Percentiles rank a stretch among this genome's conserved stretches.
Evolutionary conservation across 2,329 filamentous ascomycete species (phyloP).

Genomic region (Trichoderma harzianum): DNA sequence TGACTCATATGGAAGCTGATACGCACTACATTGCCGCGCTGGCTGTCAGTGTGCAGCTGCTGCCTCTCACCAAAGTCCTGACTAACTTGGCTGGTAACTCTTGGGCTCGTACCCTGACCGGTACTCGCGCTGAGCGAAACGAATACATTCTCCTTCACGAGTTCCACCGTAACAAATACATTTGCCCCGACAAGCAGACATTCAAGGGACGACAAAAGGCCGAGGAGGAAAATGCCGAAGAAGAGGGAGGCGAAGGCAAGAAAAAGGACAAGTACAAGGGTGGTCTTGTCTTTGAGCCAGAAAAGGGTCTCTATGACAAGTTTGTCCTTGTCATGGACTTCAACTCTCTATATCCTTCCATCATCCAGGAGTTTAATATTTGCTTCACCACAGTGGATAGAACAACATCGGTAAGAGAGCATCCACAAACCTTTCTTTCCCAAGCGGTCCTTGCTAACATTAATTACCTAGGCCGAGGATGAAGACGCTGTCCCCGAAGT

Average conservation of each 20-base stretch:
- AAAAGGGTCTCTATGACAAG: conserved; percentile 96
- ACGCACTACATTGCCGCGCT: conserved; percentile 94
- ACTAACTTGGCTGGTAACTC: conserved; percentile 97
- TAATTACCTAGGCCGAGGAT: conserved; percentile 51
- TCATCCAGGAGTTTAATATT: conserved; percentile 99
- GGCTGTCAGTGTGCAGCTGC: conserved; percentile 82
- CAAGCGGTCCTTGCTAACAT: conserved; percentile 28
- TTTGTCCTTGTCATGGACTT: conserved; percentile 99
- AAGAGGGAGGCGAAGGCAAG: conserved; percentile 71
- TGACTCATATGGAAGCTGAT: conserved; percentile 90
- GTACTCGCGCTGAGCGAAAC: conserved; percentile 94
- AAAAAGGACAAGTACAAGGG: conserved; percentile 99
- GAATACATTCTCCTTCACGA: conserved; percentile 99
- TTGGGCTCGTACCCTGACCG: conserved; percentile 92
- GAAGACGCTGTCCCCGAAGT: conserved; percentile 89
- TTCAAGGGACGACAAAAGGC: conserved; percentile 70
- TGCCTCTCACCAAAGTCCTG: conserved; percentile 89
- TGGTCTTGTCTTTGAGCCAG: conserved; percentile 95
- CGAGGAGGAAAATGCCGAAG: conserved; percentile 67
- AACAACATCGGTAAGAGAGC: conserved; percentile 58
- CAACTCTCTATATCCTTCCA: conserved; percentile 96
- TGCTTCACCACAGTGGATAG: conserved; percentile 97
- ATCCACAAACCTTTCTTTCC: background rate
- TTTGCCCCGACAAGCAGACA: conserved; percentile 90
- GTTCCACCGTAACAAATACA: conserved; percentile 95